A percentile compares a stretch with the other conserved stretches of the same genome.
Conservation (phyloP, 2,329 filamentous ascomycete genomes). For the Pseudogymnoascus sp. region DNA sequence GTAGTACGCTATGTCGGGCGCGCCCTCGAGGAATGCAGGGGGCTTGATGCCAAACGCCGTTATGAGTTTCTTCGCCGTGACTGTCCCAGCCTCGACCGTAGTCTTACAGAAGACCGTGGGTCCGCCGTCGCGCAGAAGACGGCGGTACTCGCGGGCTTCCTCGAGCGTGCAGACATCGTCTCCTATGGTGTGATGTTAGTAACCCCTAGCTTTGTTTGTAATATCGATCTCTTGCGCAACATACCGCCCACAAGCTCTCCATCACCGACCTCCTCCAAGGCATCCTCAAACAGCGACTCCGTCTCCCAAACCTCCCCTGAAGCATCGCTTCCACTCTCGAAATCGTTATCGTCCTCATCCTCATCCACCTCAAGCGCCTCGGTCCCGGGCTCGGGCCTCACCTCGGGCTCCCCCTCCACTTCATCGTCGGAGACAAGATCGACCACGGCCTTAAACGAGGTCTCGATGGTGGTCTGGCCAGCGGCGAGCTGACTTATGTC, state of each 20-base stretch:
- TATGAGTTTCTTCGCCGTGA: conserved; percentile 74
- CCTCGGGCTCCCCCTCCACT: neutral
- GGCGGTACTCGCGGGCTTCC: conserved; percentile 60
- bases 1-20: conserved; percentile 67
- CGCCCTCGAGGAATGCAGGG: conserved; percentile 64
- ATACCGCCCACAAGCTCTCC: conserved; percentile 36
- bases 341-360: conserved; percentile 14
- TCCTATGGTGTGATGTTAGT: conserved; percentile 1
- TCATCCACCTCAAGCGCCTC: conserved; percentile 14
- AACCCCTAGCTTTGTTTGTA: neutral
- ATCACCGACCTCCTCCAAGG: conserved; percentile 39
- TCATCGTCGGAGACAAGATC: conserved; percentile 16
- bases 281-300: conserved; percentile 40
- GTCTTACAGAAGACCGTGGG: conserved; percentile 67
- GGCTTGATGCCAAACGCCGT: conserved; percentile 76
- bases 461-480: conserved; percentile 30
- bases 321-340: conserved; percentile 10
- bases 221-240: conserved; percentile 10
- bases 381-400: neutral
- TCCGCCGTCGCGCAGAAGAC: conserved; percentile 67
- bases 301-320: conserved; percentile 31
- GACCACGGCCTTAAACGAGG: conserved; percentile 21
- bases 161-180: conserved; percentile 49
- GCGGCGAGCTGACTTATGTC: conserved; percentile 25
- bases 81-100: conserved; percentile 59